Evolutionary conservation across 2,329 filamentous ascomycete genomes (phyloP).

Genomic region (Geosmithia morbida): DNA sequence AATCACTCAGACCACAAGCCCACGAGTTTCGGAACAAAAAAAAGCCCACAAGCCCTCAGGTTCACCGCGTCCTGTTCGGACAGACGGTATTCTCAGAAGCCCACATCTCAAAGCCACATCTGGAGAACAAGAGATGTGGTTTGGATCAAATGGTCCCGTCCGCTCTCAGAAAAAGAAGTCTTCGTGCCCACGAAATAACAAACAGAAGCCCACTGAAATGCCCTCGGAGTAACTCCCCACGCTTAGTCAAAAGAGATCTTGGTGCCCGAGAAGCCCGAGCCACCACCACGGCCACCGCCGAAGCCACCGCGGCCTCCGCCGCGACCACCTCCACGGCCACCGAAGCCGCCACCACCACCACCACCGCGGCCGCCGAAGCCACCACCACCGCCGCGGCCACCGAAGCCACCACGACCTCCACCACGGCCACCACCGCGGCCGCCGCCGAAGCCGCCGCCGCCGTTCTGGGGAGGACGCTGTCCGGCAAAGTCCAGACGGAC

Average conservation of each 20-base stretch:
- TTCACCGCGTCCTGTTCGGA: slow-evolving; percentile 28
- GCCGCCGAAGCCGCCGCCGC: slow-evolving; percentile 29
- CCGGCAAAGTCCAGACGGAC: slow-evolving; percentile 74
- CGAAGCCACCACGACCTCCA: slow-evolving; percentile 28
- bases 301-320: slow-evolving; percentile 37
- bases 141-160: slow-evolving; percentile 14
- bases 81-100: slow-evolving; percentile 36
- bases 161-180: not conserved
- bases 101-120: slow-evolving; percentile 20
- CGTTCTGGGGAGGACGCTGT: slow-evolving; percentile 47
- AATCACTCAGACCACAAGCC: slow-evolving; percentile 17
- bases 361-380: slow-evolving; percentile 33
- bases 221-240: slow-evolving; percentile 23
- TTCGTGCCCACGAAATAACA: slow-evolving; percentile 10
- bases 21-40: slow-evolving; percentile 17
- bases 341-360: slow-evolving; percentile 32
- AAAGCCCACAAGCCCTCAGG: slow-evolving; percentile 31
- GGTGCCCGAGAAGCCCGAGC: slow-evolving; percentile 44
- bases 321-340: slow-evolving; percentile 31
- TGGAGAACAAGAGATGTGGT: slow-evolving; percentile 10
- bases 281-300: slow-evolving; percentile 31
- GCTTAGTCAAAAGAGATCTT: slow-evolving; percentile 57
- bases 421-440: slow-evolving; percentile 38
- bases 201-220: slow-evolving; percentile 40
- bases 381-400: slow-evolving; percentile 31